Evolutionary conservation across 345 rosid genomes (phyloP), one percentile per base, ranked within the genome.

Genomic region (Murraya koenigii): DNA sequence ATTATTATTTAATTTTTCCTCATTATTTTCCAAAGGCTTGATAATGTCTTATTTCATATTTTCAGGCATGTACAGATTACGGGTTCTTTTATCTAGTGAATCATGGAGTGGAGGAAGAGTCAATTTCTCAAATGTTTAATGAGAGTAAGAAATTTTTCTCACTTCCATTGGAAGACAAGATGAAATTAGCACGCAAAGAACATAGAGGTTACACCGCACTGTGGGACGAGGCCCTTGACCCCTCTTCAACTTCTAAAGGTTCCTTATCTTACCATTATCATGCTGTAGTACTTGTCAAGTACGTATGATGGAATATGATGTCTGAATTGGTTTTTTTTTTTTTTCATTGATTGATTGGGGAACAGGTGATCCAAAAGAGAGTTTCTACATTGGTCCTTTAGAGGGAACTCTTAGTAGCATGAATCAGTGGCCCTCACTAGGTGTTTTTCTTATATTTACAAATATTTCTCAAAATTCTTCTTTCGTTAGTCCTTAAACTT

Each of bases 71-170:
- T 67, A 33, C 83, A 17, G 93, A 92, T 14, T 82, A 86, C 78
- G 98, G 98, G 22, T 95, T 92, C 93, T 95, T 93, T 79, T 95
- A 91, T 85, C 83, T 95, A 3, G 89, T 87, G 78, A 95, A 95
- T 77, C 99, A 95, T 71, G 98, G 94, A 6, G 85, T 92, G 2
- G 88, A 90, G 58, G 88, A 85, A 67, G 92, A 87, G 39, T 70
- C 93, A 56, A n/a, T 90, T 26, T 39, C 52, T 2, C 66, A 63
- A 38, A 91, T 87, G 58, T 70, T 95, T 1, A 75, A 72, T n/a
- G 89, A 89, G 88, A 89, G 91, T 71, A 79, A 79, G 41, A 88
- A 85, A 59, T 86, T 95, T 35, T 95, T 95, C 85, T 87, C 89
- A n/a, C 89, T 95, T 25, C 91, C 92, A 8, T 20, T 87, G 66